These are phyloP conservation scores for Allium sativum DNA, from an alignment of 106 monocot species.

Conservation along the genomic window DNA sequence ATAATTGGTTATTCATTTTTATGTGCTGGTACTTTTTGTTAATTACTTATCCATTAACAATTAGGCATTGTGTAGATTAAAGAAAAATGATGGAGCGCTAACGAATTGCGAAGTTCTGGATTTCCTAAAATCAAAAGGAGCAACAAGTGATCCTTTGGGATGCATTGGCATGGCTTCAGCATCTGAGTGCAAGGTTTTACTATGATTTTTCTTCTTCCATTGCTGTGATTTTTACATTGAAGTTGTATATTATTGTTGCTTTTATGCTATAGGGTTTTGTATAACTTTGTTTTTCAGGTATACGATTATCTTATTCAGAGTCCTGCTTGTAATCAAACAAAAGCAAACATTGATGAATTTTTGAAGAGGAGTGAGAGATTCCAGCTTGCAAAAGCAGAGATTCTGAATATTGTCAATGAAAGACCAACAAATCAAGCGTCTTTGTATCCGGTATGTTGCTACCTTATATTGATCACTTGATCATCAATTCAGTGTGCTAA, in stretches of 20 bases:
- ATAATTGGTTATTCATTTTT: too few relatives aligned
- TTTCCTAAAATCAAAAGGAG: slow-evolving; percentile 61
- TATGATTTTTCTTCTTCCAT: not conserved
- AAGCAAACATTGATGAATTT: slow-evolving; percentile 48
- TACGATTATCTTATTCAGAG: slow-evolving; percentile 56
- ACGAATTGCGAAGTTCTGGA: slow-evolving; percentile 85
- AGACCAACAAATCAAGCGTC: slow-evolving; percentile 49
- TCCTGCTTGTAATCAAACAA: slow-evolving; percentile 64
- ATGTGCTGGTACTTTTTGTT: too few relatives aligned
- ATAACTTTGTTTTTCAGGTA: slow-evolving; percentile 26
- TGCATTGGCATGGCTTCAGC: slow-evolving; percentile 59
- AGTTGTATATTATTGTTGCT: too few relatives aligned
- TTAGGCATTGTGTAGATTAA: slow-evolving; percentile 8
- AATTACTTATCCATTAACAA: too few relatives aligned
- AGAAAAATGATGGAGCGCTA: slow-evolving; percentile 49
- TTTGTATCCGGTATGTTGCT: slow-evolving; percentile 18
- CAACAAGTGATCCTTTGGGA: slow-evolving; percentile 60
- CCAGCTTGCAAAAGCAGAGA: slow-evolving; percentile 56
- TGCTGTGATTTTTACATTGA: too few relatives aligned
- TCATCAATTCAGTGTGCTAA: not conserved
- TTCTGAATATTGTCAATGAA: slow-evolving; percentile 63
- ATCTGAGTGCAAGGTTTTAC: slow-evolving; percentile 79
- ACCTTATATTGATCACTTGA: not conserved
- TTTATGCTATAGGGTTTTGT: not conserved
- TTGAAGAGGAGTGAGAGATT: slow-evolving; percentile 45